phyloP scores from a whole-genome alignment of 2,329 filamentous ascomycete genomes.

The Pestalotiopsis sp. region DNA sequence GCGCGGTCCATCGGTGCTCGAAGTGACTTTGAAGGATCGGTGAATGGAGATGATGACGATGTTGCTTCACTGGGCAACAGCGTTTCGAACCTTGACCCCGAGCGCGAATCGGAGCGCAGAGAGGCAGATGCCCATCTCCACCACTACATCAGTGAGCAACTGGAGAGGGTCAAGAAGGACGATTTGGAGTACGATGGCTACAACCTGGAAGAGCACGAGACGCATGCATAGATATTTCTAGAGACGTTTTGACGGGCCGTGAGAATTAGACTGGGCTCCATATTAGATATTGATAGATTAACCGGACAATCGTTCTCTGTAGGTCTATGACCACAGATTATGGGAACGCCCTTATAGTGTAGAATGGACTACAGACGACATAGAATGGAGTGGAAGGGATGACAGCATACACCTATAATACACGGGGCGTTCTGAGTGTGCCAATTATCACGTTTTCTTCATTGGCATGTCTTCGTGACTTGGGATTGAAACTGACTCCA shows the following conservation, averaged over 20 bases:
- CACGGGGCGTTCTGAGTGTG: too few species aligned
- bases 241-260: background rate
- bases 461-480: background rate
- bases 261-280: background rate
- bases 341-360: too few species aligned
- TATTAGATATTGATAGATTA: background rate
- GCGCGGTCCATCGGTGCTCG: slow-evolving; percentile 81
- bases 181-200: slow-evolving; percentile 29
- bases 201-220: slow-evolving; percentile 34
- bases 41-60: slow-evolving; percentile 51
- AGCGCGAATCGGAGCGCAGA: slow-evolving; percentile 47
- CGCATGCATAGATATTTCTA: slow-evolving; percentile 22
- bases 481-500: background rate
- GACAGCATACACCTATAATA: too few species aligned
- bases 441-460: too few species aligned
- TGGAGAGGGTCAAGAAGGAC: slow-evolving; percentile 70
- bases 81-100: slow-evolving; percentile 55
- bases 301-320: background rate
- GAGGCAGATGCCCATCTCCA: slow-evolving; percentile 74
- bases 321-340: too few species aligned
- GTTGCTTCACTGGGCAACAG: slow-evolving; percentile 38
- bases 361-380: too few species aligned
- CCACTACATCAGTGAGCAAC: slow-evolving; percentile 79
- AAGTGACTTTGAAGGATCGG: slow-evolving; percentile 70
- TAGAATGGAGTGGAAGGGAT: too few species aligned